Base-by-base conservation (phyloP, 2,329 filamentous ascomycete species). In the Cytospora leucostoma region DNA sequence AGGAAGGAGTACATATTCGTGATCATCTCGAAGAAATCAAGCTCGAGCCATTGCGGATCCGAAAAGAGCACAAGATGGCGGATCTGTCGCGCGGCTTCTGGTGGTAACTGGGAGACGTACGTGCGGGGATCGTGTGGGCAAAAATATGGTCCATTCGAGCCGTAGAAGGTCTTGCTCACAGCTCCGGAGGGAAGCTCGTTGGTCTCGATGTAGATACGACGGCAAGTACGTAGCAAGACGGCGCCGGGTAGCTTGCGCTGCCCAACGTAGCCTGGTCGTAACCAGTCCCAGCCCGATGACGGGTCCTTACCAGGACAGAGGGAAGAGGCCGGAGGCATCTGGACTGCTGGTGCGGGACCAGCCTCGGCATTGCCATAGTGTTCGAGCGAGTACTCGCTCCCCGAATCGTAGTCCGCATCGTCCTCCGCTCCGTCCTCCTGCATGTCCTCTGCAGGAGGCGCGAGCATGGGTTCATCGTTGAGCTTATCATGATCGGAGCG, bases 191-290 rank as follows among this genome's bases (percentile, higher is more conserved):
- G 51, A 35, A 61, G 35, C 8, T 12, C 1, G n/a, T 27, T 54
- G n/a, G 59, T 55, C 33, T 65, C 63, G 15, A 59, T 15, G 63
- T 65, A 65, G 38, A 52, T 47, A 27, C 59, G 63, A 15, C 63
- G 63, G 34, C 63, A 65, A 11, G 56, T 56, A 13, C 27, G 8
- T 17, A 65, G 63, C 19, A 65, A 27, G 49, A 15, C 33, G 34
- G 15, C 21, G 27, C 27, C 27, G 1, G 34, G 19, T 5, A 56
- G 11, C n/a, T 56, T 34, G 17, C 40, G 19, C n/a, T 47, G 58
- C 10, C 59, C 59, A 15, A 33, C 11, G 52, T 32, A 57, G 15
- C 52, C 59, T 10, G 59, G 59, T 13, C 59, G 52, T 10, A 61
- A 19, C 59, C 59, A 61, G n/a, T 57, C 59, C 33, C 38, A 40